Base-by-base conservation (phyloP, 1,284 basidiomycete species). In the Moesziomyces parantarcticus region DNA sequence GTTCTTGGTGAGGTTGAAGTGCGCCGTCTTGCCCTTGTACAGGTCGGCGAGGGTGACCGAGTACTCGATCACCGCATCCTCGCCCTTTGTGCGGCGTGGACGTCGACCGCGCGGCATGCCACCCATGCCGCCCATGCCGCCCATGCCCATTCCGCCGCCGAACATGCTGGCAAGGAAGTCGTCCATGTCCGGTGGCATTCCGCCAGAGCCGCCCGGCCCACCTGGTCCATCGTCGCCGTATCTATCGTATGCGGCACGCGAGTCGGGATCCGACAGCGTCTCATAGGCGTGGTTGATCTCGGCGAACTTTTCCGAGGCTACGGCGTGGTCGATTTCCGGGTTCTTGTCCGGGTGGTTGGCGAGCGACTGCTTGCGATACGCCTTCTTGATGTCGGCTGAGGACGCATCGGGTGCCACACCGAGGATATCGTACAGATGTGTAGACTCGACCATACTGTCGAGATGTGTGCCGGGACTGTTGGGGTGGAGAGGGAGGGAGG, bases 11-110 rank as follows among this genome's bases (percentile, higher is more conserved):
- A 97, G 89, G 76, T 90, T 92, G 87, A 98, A 90, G 81, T 91
- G 92, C 48, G 96, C 91, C 16, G 88, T 89, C 84, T 94, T 95
- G 34, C 96, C 96, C 64, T 91, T 92, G 85, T 94, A 98, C 26
- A 96, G 86, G 83, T 98, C 95, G 83, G 97, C 94, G 36, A 99
- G 87, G 5, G 92, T 91, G 59, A 97, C 92, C 20, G 92, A 88
- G 82, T 96, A 92, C 3, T 90, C 88, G 69, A 97, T 90, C 36
- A 80, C 54, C 0, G 74, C 67, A 49, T 80, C 76, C 43, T 78
- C 66, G 9, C 66, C 71, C 32, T 58, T 73, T 39, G 71, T 68
- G 5, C 65, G 60, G 36, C 60, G 79, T 81, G 85, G 73, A 80
- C 86, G 53, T 79, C 84, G 60, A 76, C 84, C 50, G 85, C 87